Evolutionary conservation across 306 rosid genomes (phyloP), one percentile per base, ranked within the genome.

Genomic region (Ormosia emarginata): DNA sequence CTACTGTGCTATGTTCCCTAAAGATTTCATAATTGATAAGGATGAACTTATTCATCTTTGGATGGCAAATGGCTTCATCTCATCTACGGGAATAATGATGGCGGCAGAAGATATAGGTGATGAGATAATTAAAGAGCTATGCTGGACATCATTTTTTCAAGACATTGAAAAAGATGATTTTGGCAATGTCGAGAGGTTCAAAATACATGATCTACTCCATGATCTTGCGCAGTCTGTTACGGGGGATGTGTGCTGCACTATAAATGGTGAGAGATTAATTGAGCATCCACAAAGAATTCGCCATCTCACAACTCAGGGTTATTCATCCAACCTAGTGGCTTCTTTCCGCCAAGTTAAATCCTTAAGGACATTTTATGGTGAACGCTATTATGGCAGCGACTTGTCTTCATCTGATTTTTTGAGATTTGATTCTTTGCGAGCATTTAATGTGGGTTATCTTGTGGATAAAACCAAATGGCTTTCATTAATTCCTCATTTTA

Each of bases 91-190:
- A 53, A 41, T 5, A 39, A 14, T 40, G 34, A 34, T 10, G 0
- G 65, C 3, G 0, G 65, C 3, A 11, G 81, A 74, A 55, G 80
- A 81, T 11, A 24, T 81, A 3, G 24, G 81, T 32, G 34, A 49
- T 9, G 74, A 72, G 56, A 46, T 37, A 14, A 72, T 43, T 13
- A 74, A 66, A 2, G 85, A 81, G 4, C 30, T 81, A 37, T 55
- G 0, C 8, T 81, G 80, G 75, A 75, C 62, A 75, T 81, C 85
- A 4, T 81, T 81, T 7, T 81, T 81, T 33, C 81, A 74, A 12
- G 78, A 71, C 24, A 63, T 37, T 11, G 29, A 36, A 18, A 24
- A 7, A 34, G 52, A 71, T 61, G 30, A 49, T 6, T 6, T 52
- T 7, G 83, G 78, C 10, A 52, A 4, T 5, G 43, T 58, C 8